Evolutionary conservation across 1,284 basidiomycete species (phyloP), one percentile per base, ranked within the genome.

Genomic region (Athelia sp.): DNA sequence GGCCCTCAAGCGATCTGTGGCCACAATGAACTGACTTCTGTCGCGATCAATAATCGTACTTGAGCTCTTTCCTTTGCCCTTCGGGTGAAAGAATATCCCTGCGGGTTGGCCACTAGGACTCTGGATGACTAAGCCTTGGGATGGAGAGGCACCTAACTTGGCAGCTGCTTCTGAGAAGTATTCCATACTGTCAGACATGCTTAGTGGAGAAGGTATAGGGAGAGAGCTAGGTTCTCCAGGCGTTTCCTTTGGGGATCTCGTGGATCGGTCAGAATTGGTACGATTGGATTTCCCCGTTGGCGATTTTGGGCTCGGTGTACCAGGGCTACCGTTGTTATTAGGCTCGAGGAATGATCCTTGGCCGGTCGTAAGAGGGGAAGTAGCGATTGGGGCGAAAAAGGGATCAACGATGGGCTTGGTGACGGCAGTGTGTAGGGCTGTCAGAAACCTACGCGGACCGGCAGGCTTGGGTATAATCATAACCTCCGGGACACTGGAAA

Each of bases 391-490:
- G 0, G 81, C 70, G 64, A 97, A 97, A 61, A 87, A 88, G 0
- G 93, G 89, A 61, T 97, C 93, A 21, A 98, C 82, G 11, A 84
- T 61, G 0, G 94, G 93, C 55, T 86, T 90, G 13, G 81, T 87
- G 44, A 91, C 75, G 2, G 91, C 89, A 3, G 90, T 96, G 62
- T 94, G 87, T 15, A 98, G 71, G 10, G 93, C 88, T 4, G 93
- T 94, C 52, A 98, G 70, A 56, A 97, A 85, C 9, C 94, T 82
- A 31, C 94, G 82, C 1, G 94, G 94, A 3, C 95, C 95, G 9
- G 90, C 93, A 4, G 94, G 94, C 67, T 98, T 98, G 3, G 93
- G 94, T 23, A 98, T 87, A 55, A 98, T 91, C 74, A 97, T 89
- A 23, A 96, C 82, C 58, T 98, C 94, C 0, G 93, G 87, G 15